Base-by-base conservation (phyloP, 2,329 filamentous ascomycete species). In the Talaromyces pinophilus region DNA sequence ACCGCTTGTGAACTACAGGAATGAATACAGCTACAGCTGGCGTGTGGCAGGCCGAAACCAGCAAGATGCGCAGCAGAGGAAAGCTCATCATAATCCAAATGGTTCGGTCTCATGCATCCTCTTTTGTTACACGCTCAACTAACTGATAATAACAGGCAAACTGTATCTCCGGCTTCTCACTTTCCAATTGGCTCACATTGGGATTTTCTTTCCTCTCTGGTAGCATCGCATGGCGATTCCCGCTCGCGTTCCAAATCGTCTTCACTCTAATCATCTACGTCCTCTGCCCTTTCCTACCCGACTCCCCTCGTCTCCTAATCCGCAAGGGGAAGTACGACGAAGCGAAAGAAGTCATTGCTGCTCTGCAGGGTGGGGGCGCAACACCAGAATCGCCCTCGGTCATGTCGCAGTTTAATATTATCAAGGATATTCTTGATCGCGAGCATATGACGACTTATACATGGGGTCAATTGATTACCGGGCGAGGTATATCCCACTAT, bases 121-220 rank as follows among this genome's bases (percentile, higher is more conserved):
- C 13, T 22, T n/a, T 38, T 17, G 48, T 57, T 22, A 22, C n/a
- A 35, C 8, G 1, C 52, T 8, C n/a, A 25, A 33, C 54, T 71
- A 67, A 82, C 83, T 62, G 83, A 19, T 6, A 5, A 19, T 11
- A 2, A 54, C 71, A 84, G 3, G 81, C 81, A 0, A 82, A 81
- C 0, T 76, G 84, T 19, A 84, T 83, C 67, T 78, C 83, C 17
- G 82, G 79, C 1, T 81, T 82, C 60, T 77, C 80, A 60, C 69
- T 83, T 33, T 77, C 79, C 1, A 82, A 82, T 67, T 83, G 82
- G 80, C 79, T 83, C 65, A 79, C 82, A 60, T 82, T 82, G 54
- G 81, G 72, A 13, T 77, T 83, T 52, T 78, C 75, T 0, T 72
- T 74, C 1, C 30, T 64, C 19, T 55, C 67, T 0, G 66, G 69